A percentile compares a stretch with the other conserved stretches of the same genome.
These are phyloP conservation scores for Phaeophleospora eucalypticola DNA, from an alignment of 2,329 filamentous ascomycete genomes.

Conservation along the genomic window DNA sequence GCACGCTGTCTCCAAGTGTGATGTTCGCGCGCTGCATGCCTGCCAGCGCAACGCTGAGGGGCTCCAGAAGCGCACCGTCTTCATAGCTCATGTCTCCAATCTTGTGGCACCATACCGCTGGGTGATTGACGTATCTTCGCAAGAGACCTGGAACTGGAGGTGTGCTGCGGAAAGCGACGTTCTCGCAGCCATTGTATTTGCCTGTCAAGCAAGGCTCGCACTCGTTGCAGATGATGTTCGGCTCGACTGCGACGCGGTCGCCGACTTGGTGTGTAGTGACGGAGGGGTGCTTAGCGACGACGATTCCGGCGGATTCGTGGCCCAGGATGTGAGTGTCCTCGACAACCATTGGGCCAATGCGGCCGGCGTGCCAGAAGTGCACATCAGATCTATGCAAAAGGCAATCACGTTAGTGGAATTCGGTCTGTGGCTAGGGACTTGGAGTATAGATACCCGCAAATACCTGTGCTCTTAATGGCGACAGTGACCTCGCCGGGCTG, in stretches of 20 bases:
- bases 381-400: conserved; percentile 64
- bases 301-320: conserved; percentile 81
- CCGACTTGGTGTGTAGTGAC: conserved; percentile 75
- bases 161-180: conserved; percentile 81
- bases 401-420: background rate
- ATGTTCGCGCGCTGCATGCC: conserved; percentile 80
- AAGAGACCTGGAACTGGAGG: conserved; percentile 84
- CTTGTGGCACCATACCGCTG: conserved; percentile 92
- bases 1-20: conserved; percentile 76
- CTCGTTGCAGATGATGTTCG: conserved; percentile 84
- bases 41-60: conserved; percentile 81
- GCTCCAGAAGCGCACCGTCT: conserved; percentile 85
- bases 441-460: conserved; percentile 69
- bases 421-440: too few relatives aligned
- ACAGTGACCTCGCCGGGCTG: conserved; percentile 81
- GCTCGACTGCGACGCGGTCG: conserved; percentile 90
- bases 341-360: conserved; percentile 95
- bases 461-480: conserved; percentile 88
- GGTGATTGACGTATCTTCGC: conserved; percentile 90
- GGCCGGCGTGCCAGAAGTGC: conserved; percentile 94
- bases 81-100: conserved; percentile 90
- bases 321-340: conserved; percentile 84
- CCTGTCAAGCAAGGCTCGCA: conserved; percentile 91
- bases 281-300: conserved; percentile 76
- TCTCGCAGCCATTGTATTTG: conserved; percentile 90